Evolutionary conservation across 148 eudicot genomes (phyloP), one percentile per base, ranked within the genome.

Genomic region (Salicornia ramosissima): DNA sequence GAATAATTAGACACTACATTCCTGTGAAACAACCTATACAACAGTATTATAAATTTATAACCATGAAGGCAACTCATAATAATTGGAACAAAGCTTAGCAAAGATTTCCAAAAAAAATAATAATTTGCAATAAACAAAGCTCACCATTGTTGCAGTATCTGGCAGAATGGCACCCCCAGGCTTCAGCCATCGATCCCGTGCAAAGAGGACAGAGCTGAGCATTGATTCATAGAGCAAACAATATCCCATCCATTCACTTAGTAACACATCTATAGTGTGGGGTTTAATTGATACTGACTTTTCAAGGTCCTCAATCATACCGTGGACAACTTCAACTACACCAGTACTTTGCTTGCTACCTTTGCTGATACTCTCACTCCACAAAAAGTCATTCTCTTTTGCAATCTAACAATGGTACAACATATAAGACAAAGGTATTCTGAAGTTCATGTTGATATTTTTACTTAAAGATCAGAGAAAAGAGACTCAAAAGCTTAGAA

Each of bases 201-300:
- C 98, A 86, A 70, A 80, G 30, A 94, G 89, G 62, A 94, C 97
- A 46, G 96, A 90, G 71, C 81, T 82, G 42, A 94, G 89, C 98
- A 94, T 94, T 60, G 98, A 85, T 80, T 94, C 98, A 71, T 94
- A 94, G 10, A 90, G 91, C 65, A 94, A 78, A 80, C 98, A 90
- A 76, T 94, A 94, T 24, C 98, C 98, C 97, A 94, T 94, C 97
- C 98, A 94, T 73, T 94, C 98, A 77, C 97, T 94, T 64, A 94
- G 29, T 75, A 94, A 79, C 45, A 94, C 91, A 77, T 94, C 98
- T 19, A 94, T 70, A 73, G 90, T 85, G 36, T 87, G 92, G 64
- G 88, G 88, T 82, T 84, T 69, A 79, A 90, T 82, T 1, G 74
- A 72, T 55, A 73, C 45, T 34, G 83, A 81, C 71, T 74, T 75